Evolutionary conservation across 768 basidiomycete species (phyloP).

Genomic region (Agaricus subrufescens): DNA sequence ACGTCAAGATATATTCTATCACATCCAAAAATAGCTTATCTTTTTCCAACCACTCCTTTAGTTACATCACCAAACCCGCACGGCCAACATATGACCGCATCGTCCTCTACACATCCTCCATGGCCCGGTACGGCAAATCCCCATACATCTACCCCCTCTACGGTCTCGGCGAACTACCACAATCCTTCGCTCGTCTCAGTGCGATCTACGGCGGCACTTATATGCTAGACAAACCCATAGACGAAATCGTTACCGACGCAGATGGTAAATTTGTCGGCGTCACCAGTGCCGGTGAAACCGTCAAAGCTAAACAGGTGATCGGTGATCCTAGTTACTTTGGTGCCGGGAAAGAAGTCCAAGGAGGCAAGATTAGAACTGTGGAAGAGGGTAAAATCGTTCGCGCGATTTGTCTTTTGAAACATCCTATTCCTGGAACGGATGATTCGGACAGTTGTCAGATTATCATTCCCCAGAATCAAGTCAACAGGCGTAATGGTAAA

Average conservation of each 20-base stretch:
- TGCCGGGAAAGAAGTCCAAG: constrained; percentile 55
- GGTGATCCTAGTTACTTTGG: constrained; percentile 98
- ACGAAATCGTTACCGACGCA: constrained; percentile 81
- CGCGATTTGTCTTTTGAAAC: constrained; percentile 97
- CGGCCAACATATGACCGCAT: constrained; percentile 91
- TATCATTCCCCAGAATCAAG: constrained; percentile 98
- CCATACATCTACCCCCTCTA: constrained; percentile 99
- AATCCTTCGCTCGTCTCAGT: constrained; percentile 95
- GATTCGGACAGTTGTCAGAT: constrained; percentile 94
- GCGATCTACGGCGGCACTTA: constrained; percentile 99
- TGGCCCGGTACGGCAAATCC: constrained; percentile 99
- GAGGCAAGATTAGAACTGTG: constrained; percentile 80
- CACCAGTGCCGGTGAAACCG: constrained; percentile 82
- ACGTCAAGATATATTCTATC: constrained; percentile 25
- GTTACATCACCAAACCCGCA: constrained; percentile 91
- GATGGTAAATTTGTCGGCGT: constrained; percentile 93
- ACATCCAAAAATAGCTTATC: neutral
- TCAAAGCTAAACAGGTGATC: constrained; percentile 96
- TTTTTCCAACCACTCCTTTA: constrained; percentile 22
- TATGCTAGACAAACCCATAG: constrained; percentile 96
- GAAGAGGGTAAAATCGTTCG: constrained; percentile 94
- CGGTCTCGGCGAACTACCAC: constrained; percentile 97
- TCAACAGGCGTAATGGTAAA: constrained; percentile 86
- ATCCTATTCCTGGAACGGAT: constrained; percentile 96
- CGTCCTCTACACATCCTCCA: constrained; percentile 94